phyloP scores from a whole-genome alignment of 169 alveolate genomes.

The Cryptosporidium meleagridis region DNA sequence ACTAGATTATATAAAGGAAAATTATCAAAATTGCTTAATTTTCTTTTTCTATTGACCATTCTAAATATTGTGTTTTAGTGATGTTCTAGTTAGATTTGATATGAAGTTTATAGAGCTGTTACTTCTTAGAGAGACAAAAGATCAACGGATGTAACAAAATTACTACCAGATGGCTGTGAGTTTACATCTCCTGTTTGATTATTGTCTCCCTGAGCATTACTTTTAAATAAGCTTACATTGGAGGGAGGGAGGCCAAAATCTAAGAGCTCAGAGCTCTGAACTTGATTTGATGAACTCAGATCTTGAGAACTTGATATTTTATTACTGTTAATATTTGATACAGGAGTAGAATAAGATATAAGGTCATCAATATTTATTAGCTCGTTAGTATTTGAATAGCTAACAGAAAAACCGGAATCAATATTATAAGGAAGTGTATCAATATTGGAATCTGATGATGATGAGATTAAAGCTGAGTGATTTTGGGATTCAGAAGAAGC shows the following conservation, averaged over 20 bases:
- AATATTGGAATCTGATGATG: neutral
- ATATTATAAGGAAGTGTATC: constrained; percentile 4
- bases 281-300: neutral
- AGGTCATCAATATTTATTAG: constrained; percentile 13
- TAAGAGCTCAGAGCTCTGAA: constrained; percentile 10
- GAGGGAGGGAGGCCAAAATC: constrained; percentile 28
- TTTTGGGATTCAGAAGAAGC: neutral
- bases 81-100: neutral
- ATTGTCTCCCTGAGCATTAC: neutral
- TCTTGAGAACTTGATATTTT: neutral
- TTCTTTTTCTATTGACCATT: too few relatives aligned
- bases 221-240: neutral
- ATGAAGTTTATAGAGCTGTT: neutral
- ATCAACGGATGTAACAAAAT: neutral
- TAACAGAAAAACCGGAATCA: constrained; percentile 10
- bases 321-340: neutral
- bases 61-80: too few relatives aligned
- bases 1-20: neutral
- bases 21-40: too few relatives aligned
- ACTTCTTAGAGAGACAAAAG: neutral
- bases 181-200: neutral
- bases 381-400: constrained; percentile 22
- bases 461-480: neutral
- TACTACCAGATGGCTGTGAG: neutral
- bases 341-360: neutral